Base-by-base conservation (phyloP, 768 basidiomycete genomes). In the Trametes cingulata region DNA sequence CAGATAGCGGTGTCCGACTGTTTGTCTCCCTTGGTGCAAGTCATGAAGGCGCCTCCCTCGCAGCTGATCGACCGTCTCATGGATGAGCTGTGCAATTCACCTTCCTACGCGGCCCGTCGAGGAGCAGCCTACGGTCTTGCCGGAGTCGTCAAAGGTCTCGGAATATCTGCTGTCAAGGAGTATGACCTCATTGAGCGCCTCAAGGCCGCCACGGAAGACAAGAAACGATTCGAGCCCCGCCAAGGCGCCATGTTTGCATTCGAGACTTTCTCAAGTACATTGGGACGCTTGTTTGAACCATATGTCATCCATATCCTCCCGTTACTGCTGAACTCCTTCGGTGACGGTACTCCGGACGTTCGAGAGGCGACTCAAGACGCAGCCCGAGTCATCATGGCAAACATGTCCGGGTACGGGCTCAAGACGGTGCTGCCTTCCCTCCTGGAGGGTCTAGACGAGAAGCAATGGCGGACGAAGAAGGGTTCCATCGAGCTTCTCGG, bases 391-490 rank as follows among this genome's bases (percentile, higher is more conserved):
- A 95, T 99, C 77, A 98, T 98, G 97, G 89, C 86, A 0, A 91
- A 91, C 64, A 81, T 99, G 72, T 95, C 93, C 15, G 94, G 89
- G 0, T 94, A 98, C 71, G 95, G 95, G 36, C 90, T 99, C 69
- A 98, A 99, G 75, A 84, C 95, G 45, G 94, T 99, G 60, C 76
- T 98, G 15, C 96, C 97, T 0, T 88, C 90, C 2, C 73, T 99
- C 20, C 80, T 99, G 10, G 87, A 87, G 39, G 95, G 95, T 22
- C 76, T 98, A 52, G 95, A 98, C 65, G 97, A 98, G 73, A 98
- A 96, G 71, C 96, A 98, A 69, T 98, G 97, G 97, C 82, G 97
- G 14, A 93, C 94, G 0, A 98, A 98, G 78, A 92, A 92, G 73
- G 97, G 96, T 1, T 95, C 95, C 7, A 98, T 98, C 61, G 97